A percentile compares a stretch with the other conserved stretches of the same genome.
These are phyloP conservation scores for Sarocladium brachiariae DNA, from an alignment of 2,329 filamentous ascomycete genomes.

Conservation along the genomic window DNA sequence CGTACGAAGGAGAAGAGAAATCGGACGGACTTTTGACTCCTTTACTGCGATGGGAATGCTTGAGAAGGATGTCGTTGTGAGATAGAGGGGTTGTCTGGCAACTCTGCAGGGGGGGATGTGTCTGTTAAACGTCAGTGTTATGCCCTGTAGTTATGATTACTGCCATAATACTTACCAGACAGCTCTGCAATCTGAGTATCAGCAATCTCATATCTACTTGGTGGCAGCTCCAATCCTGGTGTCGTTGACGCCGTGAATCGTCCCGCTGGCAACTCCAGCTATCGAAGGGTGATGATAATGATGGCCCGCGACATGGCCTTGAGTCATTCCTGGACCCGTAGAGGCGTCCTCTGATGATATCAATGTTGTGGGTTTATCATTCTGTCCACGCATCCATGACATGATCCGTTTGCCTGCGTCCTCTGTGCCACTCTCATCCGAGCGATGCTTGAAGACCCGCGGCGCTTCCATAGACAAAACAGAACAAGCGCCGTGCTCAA, in stretches of 20 bases:
- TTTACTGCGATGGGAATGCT: conserved; percentile 20
- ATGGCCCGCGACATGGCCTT: conserved; percentile 18
- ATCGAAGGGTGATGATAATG: conserved; percentile 8
- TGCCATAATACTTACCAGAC: conserved; percentile 29
- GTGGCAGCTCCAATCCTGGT: conserved; percentile 8
- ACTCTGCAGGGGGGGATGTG: conserved; percentile 36
- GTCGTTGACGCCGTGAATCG: conserved; percentile 14
- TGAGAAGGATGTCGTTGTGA: conserved; percentile 32
- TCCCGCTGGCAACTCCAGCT: neutral
- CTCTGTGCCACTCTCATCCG: conserved; percentile 34
- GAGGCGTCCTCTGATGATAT: conserved; percentile 36
- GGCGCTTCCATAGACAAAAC: conserved; percentile 46
- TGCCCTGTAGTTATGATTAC: neutral
- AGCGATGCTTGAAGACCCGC: conserved; percentile 33
- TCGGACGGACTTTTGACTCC: conserved; percentile 10
- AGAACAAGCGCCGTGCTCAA: conserved; percentile 44
- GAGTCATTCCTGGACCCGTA: conserved; percentile 32
- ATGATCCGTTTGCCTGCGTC: conserved; percentile 41
- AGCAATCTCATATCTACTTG: conserved; percentile 31
- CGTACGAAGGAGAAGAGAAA: conserved; percentile 16
- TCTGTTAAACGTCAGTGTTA: conserved; percentile 22
- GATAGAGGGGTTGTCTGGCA: conserved; percentile 37
- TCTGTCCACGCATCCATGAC: conserved; percentile 36
- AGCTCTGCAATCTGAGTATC: conserved; percentile 40
- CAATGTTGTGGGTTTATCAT: conserved; percentile 36